phyloP scores from a whole-genome alignment of 2,329 filamentous ascomycete genomes.

The Chrysoporthe cubensis region DNA sequence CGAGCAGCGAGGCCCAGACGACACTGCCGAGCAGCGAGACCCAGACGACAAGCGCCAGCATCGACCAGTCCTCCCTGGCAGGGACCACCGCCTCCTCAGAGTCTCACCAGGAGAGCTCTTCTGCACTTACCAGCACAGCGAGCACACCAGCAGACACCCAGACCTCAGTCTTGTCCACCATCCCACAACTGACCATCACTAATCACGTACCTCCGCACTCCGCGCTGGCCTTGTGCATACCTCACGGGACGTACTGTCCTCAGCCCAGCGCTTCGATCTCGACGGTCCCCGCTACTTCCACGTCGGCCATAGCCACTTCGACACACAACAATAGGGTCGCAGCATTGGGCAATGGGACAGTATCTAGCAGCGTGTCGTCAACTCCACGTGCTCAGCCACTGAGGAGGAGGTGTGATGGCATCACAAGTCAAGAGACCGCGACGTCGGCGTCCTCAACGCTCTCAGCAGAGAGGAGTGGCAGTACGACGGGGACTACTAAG shows the following conservation, averaged over 20 bases:
- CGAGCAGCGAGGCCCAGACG: background rate
- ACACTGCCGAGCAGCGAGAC: background rate
- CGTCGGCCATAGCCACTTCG: background rate
- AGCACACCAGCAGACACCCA: background rate
- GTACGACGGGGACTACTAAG: too few relatives aligned
- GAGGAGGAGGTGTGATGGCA: background rate
- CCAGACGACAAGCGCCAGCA: background rate
- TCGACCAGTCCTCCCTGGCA: background rate
- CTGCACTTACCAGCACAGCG: background rate
- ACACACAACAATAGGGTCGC: conserved; percentile 2
- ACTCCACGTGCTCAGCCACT: background rate
- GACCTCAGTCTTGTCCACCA: background rate
- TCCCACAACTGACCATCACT: background rate
- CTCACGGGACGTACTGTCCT: conserved; percentile 1
- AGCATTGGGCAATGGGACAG: background rate
- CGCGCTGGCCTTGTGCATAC: background rate
- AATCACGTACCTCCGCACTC: background rate
- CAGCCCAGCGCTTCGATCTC: background rate
- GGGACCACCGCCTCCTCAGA: background rate
- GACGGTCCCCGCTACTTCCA: background rate
- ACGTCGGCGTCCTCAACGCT: background rate
- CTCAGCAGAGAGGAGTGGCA: background rate
- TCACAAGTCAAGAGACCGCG: background rate
- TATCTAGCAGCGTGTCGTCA: background rate
- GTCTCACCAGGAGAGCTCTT: background rate